Evolutionary conservation across 345 rosid species (phyloP).

Genomic region (Pistacia integerrima): DNA sequence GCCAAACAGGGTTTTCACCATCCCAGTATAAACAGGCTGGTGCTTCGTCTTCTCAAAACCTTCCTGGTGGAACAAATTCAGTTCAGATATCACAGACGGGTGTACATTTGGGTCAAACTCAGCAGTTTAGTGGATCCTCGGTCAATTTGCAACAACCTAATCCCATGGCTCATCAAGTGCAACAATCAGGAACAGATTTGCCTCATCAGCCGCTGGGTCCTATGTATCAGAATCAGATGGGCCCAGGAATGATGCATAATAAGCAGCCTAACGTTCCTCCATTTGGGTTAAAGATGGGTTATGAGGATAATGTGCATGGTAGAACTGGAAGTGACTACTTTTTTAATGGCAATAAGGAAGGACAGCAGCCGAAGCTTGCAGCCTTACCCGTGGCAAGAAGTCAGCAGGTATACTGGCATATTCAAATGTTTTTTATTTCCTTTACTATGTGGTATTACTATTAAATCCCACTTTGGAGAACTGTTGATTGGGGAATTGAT

Average conservation of each 20-base stretch:
- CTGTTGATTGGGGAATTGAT: not conserved
- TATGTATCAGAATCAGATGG: slow-evolving; percentile 59
- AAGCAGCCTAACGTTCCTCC: slow-evolving; percentile 58
- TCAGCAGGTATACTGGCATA: slow-evolving; percentile 33
- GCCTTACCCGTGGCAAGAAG: slow-evolving; percentile 56
- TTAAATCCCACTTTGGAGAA: not conserved
- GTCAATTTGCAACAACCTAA: slow-evolving; percentile 49
- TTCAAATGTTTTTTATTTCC: not conserved
- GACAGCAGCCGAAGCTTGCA: slow-evolving; percentile 64
- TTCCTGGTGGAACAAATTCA: slow-evolving; percentile 47
- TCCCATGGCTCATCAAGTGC: slow-evolving; percentile 50
- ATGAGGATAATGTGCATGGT: slow-evolving; percentile 58
- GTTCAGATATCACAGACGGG: slow-evolving; percentile 46
- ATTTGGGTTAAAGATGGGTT: slow-evolving; percentile 45
- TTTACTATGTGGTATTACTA: not conserved
- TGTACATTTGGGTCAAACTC: slow-evolving; percentile 48
- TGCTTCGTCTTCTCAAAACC: slow-evolving; percentile 54
- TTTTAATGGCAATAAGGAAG: slow-evolving; percentile 53
- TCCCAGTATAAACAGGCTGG: slow-evolving; percentile 56
- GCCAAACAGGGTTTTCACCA: slow-evolving; percentile 63
- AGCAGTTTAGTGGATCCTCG: slow-evolving; percentile 59
- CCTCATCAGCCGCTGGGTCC: slow-evolving; percentile 60
- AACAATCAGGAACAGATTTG: slow-evolving; percentile 54
- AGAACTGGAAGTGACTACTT: slow-evolving; percentile 61
- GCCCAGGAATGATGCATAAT: slow-evolving; percentile 44